Conservation (phyloP, 805 yeast species). For the Metschnikowia gelsemii region DNA sequence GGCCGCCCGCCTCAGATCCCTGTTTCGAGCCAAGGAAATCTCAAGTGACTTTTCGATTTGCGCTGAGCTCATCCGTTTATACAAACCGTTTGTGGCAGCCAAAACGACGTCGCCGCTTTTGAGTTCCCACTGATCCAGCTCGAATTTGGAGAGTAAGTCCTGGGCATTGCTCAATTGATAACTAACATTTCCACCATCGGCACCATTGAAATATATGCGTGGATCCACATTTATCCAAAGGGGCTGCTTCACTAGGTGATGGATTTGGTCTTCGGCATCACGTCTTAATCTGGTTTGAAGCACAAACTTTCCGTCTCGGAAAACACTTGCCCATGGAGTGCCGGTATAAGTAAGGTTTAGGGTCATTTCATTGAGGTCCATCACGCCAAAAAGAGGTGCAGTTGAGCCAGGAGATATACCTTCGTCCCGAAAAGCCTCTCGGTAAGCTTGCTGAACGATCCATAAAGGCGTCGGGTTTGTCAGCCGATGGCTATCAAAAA, state of each 20-base stretch:
- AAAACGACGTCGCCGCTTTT: constrained; percentile 4
- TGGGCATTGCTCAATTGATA: not conserved
- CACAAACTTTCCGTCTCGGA: constrained; percentile 1
- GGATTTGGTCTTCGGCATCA: not conserved
- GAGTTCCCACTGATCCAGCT: constrained; percentile 1
- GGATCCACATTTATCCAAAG: not conserved
- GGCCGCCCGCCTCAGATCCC: constrained; percentile 5
- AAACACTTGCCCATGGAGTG: not conserved
- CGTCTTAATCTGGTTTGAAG: not conserved
- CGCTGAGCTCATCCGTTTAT: constrained; percentile 1
- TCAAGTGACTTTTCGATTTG: not conserved
- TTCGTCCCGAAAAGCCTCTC: not conserved
- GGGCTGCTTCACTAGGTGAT: constrained; percentile 1
- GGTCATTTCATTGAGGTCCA: not conserved
- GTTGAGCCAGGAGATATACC: not conserved
- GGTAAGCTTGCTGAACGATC: not conserved
- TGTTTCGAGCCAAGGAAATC: constrained; percentile 1
- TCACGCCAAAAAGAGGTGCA: not conserved
- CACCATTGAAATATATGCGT: too few species aligned
- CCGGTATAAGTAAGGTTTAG: not conserved
- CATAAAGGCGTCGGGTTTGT: not conserved
- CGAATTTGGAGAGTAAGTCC: not conserved
- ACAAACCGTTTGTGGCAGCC: constrained; percentile 7
- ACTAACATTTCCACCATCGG: too few species aligned
- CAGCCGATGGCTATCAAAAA: too few species aligned